A percentile compares a stretch with the other conserved stretches of the same genome.
These are phyloP conservation scores for Aspergillus ostianus DNA, from an alignment of 495 filamentous ascomycete species.

Conservation along the genomic window DNA sequence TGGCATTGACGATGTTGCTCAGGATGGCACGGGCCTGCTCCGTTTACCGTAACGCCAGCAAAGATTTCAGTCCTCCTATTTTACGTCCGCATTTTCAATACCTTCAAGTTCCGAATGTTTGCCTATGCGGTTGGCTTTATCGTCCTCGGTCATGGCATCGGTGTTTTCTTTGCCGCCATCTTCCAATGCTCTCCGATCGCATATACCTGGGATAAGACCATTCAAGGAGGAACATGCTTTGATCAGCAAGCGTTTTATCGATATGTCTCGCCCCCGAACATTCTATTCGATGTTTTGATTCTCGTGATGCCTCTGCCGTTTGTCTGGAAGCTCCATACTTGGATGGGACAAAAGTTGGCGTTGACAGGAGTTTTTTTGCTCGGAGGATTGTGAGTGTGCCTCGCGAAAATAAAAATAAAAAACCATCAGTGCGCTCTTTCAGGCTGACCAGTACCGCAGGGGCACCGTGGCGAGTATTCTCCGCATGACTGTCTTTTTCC, in stretches of 20 bases:
- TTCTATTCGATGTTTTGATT: conserved; percentile 36
- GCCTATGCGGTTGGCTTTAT: conserved; percentile 34
- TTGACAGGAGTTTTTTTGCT: conserved; percentile 28
- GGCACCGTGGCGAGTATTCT: conserved; percentile 25
- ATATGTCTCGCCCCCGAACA: conserved; percentile 29
- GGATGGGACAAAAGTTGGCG: conserved; percentile 22
- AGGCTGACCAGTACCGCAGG: conserved; percentile 1
- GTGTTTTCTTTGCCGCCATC: conserved; percentile 26
- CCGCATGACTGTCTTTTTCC: conserved; percentile 21
- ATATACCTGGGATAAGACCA: conserved; percentile 27
- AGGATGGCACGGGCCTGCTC: conserved; percentile 37
- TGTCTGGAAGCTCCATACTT: conserved; percentile 32
- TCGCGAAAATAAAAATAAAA: neutral
- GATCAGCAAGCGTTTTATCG: conserved; percentile 31
- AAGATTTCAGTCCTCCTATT: conserved; percentile 45
- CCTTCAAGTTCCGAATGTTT: conserved; percentile 22
- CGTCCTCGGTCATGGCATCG: conserved; percentile 23
- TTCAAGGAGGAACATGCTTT: conserved; percentile 26
- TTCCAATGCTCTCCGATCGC: conserved; percentile 36
- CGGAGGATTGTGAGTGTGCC: conserved; percentile 25
- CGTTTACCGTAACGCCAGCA: conserved; percentile 30
- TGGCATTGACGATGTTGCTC: conserved; percentile 32
- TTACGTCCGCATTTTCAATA: conserved; percentile 40
- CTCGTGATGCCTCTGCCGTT: conserved; percentile 46
- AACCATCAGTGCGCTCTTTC: neutral